A percentile compares a stretch with the other conserved stretches of the same genome.
phyloP scores from a whole-genome alignment of 495 filamentous ascomycete genomes.

The Thermothielavioides terrestris region DNA sequence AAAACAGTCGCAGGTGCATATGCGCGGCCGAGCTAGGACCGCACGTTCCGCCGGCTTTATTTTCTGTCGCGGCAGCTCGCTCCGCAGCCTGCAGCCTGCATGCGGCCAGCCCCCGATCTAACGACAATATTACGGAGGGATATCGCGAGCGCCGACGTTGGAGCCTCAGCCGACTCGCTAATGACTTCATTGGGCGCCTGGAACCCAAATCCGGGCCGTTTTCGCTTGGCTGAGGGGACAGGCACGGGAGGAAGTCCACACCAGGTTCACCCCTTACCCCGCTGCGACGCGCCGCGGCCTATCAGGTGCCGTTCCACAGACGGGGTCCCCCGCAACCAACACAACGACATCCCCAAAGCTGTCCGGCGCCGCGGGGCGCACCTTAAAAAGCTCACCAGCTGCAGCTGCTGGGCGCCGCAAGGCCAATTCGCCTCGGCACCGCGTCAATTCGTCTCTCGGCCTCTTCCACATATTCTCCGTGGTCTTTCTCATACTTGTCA shows the following conservation, averaged over 20 bases:
- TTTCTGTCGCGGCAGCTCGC: neutral
- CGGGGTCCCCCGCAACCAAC: conserved; percentile 13
- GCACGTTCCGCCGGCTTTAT: conserved; percentile 7
- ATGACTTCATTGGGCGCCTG: conserved; percentile 19
- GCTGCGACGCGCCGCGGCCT: too few species aligned
- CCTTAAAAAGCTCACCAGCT: conserved; percentile 12
- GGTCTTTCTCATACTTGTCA: conserved; percentile 34
- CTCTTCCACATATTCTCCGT: conserved; percentile 34
- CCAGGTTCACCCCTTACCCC: too few species aligned
- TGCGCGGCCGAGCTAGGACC: conserved; percentile 8
- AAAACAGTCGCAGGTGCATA: neutral
- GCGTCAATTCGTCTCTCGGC: conserved; percentile 1
- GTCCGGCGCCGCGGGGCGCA: conserved; percentile 12
- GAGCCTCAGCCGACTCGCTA: conserved; percentile 8
- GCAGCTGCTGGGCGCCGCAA: neutral
- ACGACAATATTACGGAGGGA: too few species aligned
- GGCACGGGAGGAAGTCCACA: neutral
- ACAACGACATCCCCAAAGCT: conserved; percentile 22
- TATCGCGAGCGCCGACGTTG: too few species aligned
- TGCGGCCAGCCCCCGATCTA: neutral
- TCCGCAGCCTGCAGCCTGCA: conserved; percentile 2
- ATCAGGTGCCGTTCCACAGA: conserved; percentile 11
- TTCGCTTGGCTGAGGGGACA: conserved; percentile 13
- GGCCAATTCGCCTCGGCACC: conserved; percentile 3
- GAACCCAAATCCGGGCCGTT: conserved; percentile 25